phyloP scores from a whole-genome alignment of 163 green algal genomes.

The Chlorella variabilis region DNA sequence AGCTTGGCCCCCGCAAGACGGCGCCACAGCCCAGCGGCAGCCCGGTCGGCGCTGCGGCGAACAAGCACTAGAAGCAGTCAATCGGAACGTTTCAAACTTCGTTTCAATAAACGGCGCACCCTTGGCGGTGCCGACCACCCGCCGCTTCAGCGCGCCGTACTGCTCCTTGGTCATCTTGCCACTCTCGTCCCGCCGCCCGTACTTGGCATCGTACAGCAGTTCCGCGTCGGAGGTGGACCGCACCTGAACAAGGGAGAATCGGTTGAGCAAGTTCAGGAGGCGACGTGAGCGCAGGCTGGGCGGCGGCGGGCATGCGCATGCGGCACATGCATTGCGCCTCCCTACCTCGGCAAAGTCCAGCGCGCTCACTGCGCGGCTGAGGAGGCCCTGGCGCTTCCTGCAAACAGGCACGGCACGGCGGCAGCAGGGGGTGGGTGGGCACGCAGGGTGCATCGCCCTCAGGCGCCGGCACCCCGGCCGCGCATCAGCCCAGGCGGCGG shows the following conservation, averaged over 20 bases:
- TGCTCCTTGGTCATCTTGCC: constrained; percentile 61
- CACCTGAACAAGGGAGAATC: background rate
- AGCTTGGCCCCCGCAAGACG: too few relatives aligned
- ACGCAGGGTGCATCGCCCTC: background rate
- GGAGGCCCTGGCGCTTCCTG: constrained; percentile 26
- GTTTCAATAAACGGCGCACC: too few relatives aligned
- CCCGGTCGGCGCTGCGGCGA: too few relatives aligned
- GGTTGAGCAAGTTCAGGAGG: too few relatives aligned
- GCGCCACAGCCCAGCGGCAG: too few relatives aligned
- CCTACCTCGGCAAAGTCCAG: constrained; percentile 65
- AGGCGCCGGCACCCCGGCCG: background rate
- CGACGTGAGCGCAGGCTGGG: too few relatives aligned
- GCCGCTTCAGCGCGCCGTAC: constrained; percentile 32
- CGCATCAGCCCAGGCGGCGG: background rate
- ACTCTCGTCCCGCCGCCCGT: constrained; percentile 52
- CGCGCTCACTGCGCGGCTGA: constrained; percentile 27
- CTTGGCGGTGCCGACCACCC: constrained; percentile 25
- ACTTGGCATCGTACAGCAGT: constrained; percentile 73
- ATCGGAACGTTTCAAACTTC: too few relatives aligned
- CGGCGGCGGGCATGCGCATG: too few relatives aligned
- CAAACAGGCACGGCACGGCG: too few relatives aligned
- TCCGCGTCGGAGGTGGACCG: constrained; percentile 56
- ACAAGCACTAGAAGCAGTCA: too few relatives aligned
- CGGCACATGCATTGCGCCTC: too few relatives aligned
- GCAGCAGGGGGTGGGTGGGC: background rate